Evolutionary conservation across 345 rosid genomes (phyloP).

Genomic region (Cardiospermum halicacabum): DNA sequence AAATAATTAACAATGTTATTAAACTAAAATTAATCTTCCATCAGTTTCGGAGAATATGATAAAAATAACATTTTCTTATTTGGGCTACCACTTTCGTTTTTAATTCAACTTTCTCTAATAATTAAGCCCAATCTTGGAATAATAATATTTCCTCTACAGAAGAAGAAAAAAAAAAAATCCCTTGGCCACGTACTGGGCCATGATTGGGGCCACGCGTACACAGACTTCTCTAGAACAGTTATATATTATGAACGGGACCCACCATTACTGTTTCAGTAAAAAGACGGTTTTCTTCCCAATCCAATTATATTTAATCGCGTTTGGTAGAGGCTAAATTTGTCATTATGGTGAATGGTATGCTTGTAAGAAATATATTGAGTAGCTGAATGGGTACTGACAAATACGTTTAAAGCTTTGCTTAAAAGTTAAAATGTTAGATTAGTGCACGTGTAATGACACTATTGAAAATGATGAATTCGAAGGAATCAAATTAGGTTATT

Average conservation of each 20-base stretch:
- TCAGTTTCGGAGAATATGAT: constrained; percentile 7
- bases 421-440: neutral
- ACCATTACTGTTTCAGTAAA: neutral
- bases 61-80: neutral
- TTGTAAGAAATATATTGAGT: neutral
- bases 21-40: neutral
- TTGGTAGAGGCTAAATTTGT: neutral
- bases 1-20: no score
- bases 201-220: constrained; percentile 7
- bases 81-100: neutral
- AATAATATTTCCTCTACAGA: no score
- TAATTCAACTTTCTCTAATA: neutral
- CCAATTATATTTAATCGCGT: neutral
- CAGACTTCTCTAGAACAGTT: neutral
- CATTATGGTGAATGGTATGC: no score
- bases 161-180: neutral
- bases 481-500: neutral
- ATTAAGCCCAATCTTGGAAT: neutral
- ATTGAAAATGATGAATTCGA: neutral
- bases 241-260: constrained; percentile 8
- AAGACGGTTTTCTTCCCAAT: constrained; percentile 4
- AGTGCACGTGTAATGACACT: neutral
- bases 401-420: neutral
- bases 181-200: neutral
- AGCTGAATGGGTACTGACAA: neutral